Base-by-base conservation (phyloP, 1,139 yeast genomes). In the Yamadazyma triangularis region DNA sequence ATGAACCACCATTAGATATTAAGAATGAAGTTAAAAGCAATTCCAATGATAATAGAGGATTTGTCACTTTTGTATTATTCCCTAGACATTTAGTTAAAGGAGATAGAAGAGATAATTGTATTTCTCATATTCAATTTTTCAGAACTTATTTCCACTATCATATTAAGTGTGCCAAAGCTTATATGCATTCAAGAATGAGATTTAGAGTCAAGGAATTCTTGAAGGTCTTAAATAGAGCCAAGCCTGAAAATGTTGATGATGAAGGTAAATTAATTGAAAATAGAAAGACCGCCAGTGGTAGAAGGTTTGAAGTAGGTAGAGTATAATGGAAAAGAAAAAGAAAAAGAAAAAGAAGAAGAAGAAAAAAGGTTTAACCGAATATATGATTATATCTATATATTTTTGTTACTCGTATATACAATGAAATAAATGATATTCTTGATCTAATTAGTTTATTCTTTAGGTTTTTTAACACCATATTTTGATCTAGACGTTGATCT, bases 161-260 rank as follows among this genome's bases (percentile, higher is more conserved):
- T 57, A 91, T 91, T 66, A 91, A 91, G 64, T 89, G 96, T 58
- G 88, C 96, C 40, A 91, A 91, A 70, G 97, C 98, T 24, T 93
- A 86, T 65, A 81, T 91, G 84, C 99, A 91, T 62, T 87, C 96
- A 35, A 79, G 99, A 70, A 91, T 91, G 98, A 79, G 99, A 62
- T 86, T 71, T 61, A 77, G 98, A 49, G 97, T 91, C 25, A 79
- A 83, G 47, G 94, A 93, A 51, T 91, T 89, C 66, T 76, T 89
- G 54, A 91, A 91, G 71, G 91, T 93, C 27, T 77, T 91, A 64
- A 91, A 93, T 68, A 77, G 99, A 53, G 98, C 98, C 26, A 88
- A 89, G 62, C 94, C 96, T 15, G 99, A 91, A 51, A 85, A 78
- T 41, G 79, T 78, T 15, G 93, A 84, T 45, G 85, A 77, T 40